Conservation (phyloP, 2,329 filamentous ascomycete species). For the Ciborinia camelliae region DNA sequence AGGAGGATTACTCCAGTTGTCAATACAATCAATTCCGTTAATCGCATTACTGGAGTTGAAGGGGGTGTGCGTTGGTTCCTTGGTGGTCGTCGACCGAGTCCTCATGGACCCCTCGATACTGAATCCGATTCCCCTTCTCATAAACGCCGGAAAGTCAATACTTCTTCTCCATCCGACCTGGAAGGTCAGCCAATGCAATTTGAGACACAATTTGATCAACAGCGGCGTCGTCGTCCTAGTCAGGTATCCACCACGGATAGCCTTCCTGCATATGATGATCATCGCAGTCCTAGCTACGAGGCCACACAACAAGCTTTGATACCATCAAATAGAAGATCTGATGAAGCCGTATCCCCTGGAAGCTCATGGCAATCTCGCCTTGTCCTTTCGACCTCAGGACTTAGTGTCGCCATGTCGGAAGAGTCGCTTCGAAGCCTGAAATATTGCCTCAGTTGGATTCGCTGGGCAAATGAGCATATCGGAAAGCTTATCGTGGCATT, state of each 20-base stretch:
- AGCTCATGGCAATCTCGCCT: slow-evolving; percentile 74
- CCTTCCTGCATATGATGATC: slow-evolving; percentile 79
- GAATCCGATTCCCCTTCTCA: slow-evolving; percentile 48
- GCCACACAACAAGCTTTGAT: slow-evolving; percentile 47
- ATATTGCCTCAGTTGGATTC: slow-evolving; percentile 77
- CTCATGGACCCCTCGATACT: slow-evolving; percentile 42
- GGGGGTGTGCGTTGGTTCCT: slow-evolving; percentile 83
- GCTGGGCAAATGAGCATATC: slow-evolving; percentile 78
- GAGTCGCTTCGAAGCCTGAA: slow-evolving; percentile 80
- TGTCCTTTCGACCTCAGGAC: slow-evolving; percentile 84
- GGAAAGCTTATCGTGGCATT: slow-evolving; percentile 70
- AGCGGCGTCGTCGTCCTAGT: slow-evolving; percentile 32
- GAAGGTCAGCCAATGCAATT: slow-evolving; percentile 26
- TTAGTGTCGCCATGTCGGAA: slow-evolving; percentile 88
- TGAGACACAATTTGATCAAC: slow-evolving; percentile 36
- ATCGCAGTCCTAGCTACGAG: slow-evolving; percentile 71
- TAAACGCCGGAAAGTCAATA: slow-evolving; percentile 58
- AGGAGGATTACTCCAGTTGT: slow-evolving; percentile 82
- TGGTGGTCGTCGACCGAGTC: slow-evolving; percentile 45
- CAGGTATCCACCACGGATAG: slow-evolving; percentile 58
- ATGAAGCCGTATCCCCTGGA: slow-evolving; percentile 31
- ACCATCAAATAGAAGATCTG: slow-evolving; percentile 34
- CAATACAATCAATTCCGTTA: slow-evolving; percentile 80
- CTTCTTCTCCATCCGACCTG: slow-evolving; percentile 37
- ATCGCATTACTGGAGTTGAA: slow-evolving; percentile 83